Conservation (phyloP, 352 stramenopile species). For the Globisporangium emineosum region DNA sequence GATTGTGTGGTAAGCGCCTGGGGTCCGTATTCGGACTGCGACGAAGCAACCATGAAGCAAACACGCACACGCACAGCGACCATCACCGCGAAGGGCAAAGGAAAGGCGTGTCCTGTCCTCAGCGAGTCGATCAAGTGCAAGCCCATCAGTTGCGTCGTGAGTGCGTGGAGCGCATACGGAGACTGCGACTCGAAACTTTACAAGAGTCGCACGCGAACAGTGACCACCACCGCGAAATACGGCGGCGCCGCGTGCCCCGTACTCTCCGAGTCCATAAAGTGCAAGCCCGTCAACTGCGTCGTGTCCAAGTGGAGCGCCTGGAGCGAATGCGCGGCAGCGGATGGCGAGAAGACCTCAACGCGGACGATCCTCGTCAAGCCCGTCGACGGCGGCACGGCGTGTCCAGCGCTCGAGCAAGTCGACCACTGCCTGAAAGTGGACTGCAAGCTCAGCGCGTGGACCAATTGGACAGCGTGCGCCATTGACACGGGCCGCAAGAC, state of each 20-base stretch:
- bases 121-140: conserved; percentile 39
- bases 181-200: conserved; percentile 29
- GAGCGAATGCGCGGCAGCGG: conserved; percentile 25
- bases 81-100: conserved; percentile 24
- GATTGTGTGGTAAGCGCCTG: conserved; percentile 55
- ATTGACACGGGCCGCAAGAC: conserved; percentile 23
- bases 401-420: conserved; percentile 38
- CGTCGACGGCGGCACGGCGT: conserved; percentile 36
- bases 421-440: conserved; percentile 40
- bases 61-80: conserved; percentile 24
- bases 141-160: conserved; percentile 44
- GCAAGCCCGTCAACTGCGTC: conserved; percentile 50
- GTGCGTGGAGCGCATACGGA: conserved; percentile 44
- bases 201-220: conserved; percentile 38
- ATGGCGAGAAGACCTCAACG: conserved; percentile 36
- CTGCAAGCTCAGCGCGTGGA: conserved; percentile 42
- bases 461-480: conserved; percentile 24
- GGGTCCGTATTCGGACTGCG: conserved; percentile 33
- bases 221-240: conserved; percentile 26
- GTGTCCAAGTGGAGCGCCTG: conserved; percentile 50
- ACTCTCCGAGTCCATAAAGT: conserved; percentile 48
- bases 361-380: conserved; percentile 30
- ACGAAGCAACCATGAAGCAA: conserved; percentile 43
- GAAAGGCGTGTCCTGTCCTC: conserved; percentile 24
- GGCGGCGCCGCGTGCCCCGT: conserved; percentile 36